Base-by-base conservation (phyloP, 306 rosid species). In the Sphenostylis stenocarpa region DNA sequence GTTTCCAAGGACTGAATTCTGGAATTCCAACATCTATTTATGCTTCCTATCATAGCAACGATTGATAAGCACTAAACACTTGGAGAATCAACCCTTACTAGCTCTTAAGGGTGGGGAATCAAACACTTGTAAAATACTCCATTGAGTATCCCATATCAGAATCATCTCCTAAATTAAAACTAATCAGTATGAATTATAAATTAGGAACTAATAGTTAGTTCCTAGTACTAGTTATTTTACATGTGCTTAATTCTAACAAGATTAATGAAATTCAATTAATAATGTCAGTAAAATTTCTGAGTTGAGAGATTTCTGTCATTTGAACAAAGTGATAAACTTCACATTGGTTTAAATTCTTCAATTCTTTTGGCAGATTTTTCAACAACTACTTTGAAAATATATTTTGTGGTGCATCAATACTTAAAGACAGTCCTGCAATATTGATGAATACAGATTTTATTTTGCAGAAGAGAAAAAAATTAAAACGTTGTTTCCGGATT, bases 321-420 rank as follows among this genome's bases (percentile, higher is more conserved):
- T 77, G 79, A 38, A 49, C 67, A 45, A 26, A 16, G 47, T 31
- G 68, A 75, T 63, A 24, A 75, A 29, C 21, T 44, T 48, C 72
- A 52, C 55, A 51, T 67, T 57, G 38, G n/a, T n/a, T 57, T 62
- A 14, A 64, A 64, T 70, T 73, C 41, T 73, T 80, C 60, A 64
- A 33, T 75, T 44, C 16, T 51, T 60, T 72, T 38, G 0, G 43
- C 13, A 45, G 39, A 62, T 47, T 39, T 62, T 34, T 52, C 41
- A 44, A 70, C 36, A 61, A 58, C 53, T 51, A 60, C 52, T 62
- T 49, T 23, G 19, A 41, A 67, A 55, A 65, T 68, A 55, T 62
- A 43, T 23, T 34, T 23, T 16, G 69, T 36, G 41, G 17, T 53
- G 44, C 67, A 10, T 17, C 48, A 23, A 15, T 23, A 31, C 41